Percentiles rank a stretch among this genome's conserved stretches.
phyloP scores from a whole-genome alignment of 2,329 filamentous ascomycete species.

The Trichoderma simmonsii region DNA sequence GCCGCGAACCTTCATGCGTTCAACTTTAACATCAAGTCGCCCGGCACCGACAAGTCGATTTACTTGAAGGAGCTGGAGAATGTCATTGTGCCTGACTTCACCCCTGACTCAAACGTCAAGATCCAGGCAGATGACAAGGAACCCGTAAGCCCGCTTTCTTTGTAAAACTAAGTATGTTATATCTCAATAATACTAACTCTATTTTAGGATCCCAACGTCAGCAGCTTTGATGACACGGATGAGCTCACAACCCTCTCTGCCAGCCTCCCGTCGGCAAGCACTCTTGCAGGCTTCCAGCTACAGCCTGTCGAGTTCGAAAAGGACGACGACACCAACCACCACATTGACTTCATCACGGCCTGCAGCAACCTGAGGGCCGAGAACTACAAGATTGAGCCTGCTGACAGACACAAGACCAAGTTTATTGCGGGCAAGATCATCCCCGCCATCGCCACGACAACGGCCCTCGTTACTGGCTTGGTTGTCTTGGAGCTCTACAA shows the following conservation, averaged over 20 bases:
- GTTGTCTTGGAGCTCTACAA: constrained; percentile 95
- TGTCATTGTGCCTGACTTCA: constrained; percentile 94
- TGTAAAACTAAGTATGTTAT: not conserved
- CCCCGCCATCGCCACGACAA: constrained; percentile 95
- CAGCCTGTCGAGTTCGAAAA: constrained; percentile 96
- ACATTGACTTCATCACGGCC: constrained; percentile 98
- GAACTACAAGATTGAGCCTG: constrained; percentile 94
- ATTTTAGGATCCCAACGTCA: constrained; percentile 74
- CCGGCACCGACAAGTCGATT: constrained; percentile 62
- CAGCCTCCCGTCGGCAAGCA: constrained; percentile 73
- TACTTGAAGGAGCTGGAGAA: constrained; percentile 81
- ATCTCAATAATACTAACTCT: not conserved
- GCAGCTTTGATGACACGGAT: constrained; percentile 66
- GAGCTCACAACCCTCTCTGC: constrained; percentile 70
- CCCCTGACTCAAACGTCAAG: constrained; percentile 84
- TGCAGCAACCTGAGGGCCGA: constrained; percentile 94
- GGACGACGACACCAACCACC: constrained; percentile 95
- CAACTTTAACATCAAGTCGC: constrained; percentile 96
- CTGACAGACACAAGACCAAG: constrained; percentile 96
- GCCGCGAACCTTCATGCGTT: constrained; percentile 92
- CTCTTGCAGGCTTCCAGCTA: constrained; percentile 82
- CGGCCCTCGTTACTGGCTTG: constrained; percentile 88
- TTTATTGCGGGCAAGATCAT: constrained; percentile 99
- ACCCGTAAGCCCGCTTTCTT: constrained; percentile 53
- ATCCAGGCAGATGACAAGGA: constrained; percentile 97